Percentiles rank a stretch among this genome's conserved stretches.
Evolutionary conservation across 768 basidiomycete species (phyloP).

Genomic region (Lentinula lateritia): DNA sequence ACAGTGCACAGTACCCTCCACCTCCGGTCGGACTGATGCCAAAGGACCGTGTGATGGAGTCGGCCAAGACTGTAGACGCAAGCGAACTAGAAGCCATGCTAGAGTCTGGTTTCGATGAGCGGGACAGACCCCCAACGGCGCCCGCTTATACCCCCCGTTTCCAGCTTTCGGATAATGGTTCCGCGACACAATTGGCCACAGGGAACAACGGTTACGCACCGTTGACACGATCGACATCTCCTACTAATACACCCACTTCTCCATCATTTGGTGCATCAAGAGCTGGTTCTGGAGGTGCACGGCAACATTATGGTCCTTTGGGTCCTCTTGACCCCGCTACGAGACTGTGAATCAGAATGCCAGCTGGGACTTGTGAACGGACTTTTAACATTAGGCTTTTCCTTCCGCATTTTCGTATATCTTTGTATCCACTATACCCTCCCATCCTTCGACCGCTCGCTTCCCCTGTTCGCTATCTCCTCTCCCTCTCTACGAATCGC

Average conservation of each 20-base stretch:
- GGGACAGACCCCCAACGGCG: constrained; percentile 35
- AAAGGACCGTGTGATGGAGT: constrained; percentile 28
- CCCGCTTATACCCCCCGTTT: constrained; percentile 48
- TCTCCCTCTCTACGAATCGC: background rate
- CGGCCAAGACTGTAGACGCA: constrained; percentile 50
- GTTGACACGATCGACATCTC: constrained; percentile 43
- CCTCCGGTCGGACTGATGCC: constrained; percentile 73
- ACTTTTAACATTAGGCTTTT: constrained; percentile 16
- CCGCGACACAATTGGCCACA: constrained; percentile 36
- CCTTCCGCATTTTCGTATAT: constrained; percentile 20
- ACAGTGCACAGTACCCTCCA: constrained; percentile 70
- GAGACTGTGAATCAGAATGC: constrained; percentile 30
- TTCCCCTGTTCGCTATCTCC: background rate
- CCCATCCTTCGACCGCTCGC: constrained; percentile 16
- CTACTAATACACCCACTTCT: constrained; percentile 30
- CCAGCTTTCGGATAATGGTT: constrained; percentile 52
- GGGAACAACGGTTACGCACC: constrained; percentile 52
- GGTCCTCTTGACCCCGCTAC: constrained; percentile 60
- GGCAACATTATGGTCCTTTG: constrained; percentile 40
- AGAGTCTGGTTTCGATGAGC: constrained; percentile 83
- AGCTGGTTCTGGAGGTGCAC: constrained; percentile 8
- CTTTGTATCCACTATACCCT: constrained; percentile 32
- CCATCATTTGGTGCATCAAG: constrained; percentile 23
- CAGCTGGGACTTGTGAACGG: background rate
- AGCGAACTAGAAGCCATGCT: constrained; percentile 90